Conservation (phyloP, 208 protist genomes). For the Naegleria fowleri region DNA sequence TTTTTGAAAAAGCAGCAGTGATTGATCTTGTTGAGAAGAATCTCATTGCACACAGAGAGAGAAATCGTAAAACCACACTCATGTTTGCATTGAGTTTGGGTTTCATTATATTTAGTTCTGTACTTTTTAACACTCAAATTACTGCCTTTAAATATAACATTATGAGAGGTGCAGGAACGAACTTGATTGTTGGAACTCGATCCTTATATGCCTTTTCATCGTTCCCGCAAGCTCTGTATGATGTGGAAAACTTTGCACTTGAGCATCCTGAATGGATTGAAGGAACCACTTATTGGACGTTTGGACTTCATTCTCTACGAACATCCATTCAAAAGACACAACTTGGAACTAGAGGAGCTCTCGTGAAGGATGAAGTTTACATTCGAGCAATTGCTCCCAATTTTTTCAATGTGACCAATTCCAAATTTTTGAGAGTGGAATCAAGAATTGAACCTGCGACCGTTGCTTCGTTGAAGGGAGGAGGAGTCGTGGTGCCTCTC, state of each 20-base stretch:
- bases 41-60: slow-evolving; percentile 68
- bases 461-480: too few species aligned
- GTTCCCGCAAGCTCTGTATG: neutral
- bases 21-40: slow-evolving; percentile 73
- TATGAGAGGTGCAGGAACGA: slow-evolving; percentile 36
- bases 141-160: slow-evolving; percentile 46
- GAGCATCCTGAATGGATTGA: neutral
- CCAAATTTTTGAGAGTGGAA: neutral
- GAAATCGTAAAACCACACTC: slow-evolving; percentile 88
- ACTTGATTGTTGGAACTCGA: slow-evolving; percentile 44
- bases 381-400: slow-evolving; percentile 4
- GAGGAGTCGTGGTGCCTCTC: too few species aligned
- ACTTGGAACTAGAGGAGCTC: slow-evolving; percentile 1
- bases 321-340: neutral
- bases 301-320: neutral
- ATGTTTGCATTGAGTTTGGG: slow-evolving; percentile 83
- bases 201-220: neutral
- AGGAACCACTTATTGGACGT: neutral
- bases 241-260: neutral
- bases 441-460: neutral
- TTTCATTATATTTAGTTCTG: slow-evolving; percentile 85
- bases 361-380: slow-evolving; percentile 26
- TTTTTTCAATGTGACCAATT: neutral
- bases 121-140: slow-evolving; percentile 71
- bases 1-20: slow-evolving; percentile 71